Evolutionary conservation across 768 basidiomycete species (phyloP).

Genomic region (Chalciporus chontae): DNA sequence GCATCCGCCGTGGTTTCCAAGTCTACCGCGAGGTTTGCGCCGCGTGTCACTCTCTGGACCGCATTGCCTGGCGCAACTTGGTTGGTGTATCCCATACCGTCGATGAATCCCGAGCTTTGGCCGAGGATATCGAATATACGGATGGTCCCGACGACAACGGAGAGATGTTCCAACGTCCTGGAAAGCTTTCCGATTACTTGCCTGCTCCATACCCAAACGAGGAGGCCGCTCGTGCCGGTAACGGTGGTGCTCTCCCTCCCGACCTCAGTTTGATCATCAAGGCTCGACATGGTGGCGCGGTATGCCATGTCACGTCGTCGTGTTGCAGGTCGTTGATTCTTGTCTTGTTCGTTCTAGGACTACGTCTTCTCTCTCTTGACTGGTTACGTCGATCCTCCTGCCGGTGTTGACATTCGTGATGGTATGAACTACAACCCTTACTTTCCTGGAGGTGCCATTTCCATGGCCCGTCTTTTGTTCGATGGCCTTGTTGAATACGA

Average conservation of each 20-base stretch:
- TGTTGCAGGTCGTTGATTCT: not conserved
- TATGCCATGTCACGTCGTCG: constrained; percentile 40
- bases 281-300: constrained; percentile 94
- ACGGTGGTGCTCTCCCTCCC: constrained; percentile 93
- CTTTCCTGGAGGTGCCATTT: constrained; percentile 98
- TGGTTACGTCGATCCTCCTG: constrained; percentile 94
- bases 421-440: constrained; percentile 99
- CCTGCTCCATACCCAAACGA: constrained; percentile 96
- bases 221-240: constrained; percentile 91
- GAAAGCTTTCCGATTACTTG: constrained; percentile 97
- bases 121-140: constrained; percentile 94
- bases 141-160: constrained; percentile 94
- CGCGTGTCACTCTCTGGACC: constrained; percentile 97
- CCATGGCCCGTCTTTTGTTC: constrained; percentile 95
- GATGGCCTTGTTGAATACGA: constrained; percentile 97
- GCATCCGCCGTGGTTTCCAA: constrained; percentile 93
- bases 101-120: constrained; percentile 85
- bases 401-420: constrained; percentile 91
- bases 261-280: constrained; percentile 97
- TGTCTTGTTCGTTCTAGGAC: constrained; percentile 51
- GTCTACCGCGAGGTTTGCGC: constrained; percentile 99
- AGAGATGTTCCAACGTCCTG: constrained; percentile 98
- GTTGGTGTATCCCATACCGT: constrained; percentile 97
- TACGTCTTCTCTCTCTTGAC: constrained; percentile 97
- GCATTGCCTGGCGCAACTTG: constrained; percentile 99